These are phyloP conservation scores for Solanum gandarillasii DNA, from an alignment of 257 asterid genomes.

Conservation along the genomic window DNA sequence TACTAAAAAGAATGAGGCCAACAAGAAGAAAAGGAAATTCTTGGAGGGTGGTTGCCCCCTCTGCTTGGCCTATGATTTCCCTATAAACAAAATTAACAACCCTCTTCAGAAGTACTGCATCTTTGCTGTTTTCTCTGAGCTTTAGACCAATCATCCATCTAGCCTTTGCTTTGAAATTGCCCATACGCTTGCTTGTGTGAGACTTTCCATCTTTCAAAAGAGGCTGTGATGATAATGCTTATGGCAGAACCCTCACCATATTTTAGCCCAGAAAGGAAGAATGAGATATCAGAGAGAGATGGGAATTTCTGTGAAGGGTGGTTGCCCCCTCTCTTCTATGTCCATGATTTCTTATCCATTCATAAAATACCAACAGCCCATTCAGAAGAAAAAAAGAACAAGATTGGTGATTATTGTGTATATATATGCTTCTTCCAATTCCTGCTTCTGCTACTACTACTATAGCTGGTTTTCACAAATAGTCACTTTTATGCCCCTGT, in stretches of 20 bases:
- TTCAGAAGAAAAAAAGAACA: neutral
- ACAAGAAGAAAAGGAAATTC: neutral
- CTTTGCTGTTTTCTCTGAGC: neutral
- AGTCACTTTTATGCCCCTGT: neutral
- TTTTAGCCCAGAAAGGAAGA: neutral
- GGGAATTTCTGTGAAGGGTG: constrained; percentile 15
- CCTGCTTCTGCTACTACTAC: neutral
- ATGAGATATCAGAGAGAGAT: constrained; percentile 2
- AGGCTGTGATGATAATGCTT: neutral
- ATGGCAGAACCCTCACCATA: neutral
- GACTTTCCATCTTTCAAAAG: neutral
- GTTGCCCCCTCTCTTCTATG: constrained; percentile 22
- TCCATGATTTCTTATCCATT: constrained; percentile 7
- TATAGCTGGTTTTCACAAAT: neutral
- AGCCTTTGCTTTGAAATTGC: neutral
- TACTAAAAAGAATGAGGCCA: neutral
- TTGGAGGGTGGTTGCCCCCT: neutral
- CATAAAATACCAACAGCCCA: neutral
- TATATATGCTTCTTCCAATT: neutral
- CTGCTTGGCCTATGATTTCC: neutral
- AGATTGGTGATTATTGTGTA: neutral
- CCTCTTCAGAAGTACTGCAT: neutral
- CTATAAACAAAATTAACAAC: neutral
- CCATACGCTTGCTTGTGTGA: neutral
- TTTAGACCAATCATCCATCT: neutral